A percentile compares a stretch with the other conserved stretches of the same genome.
These are phyloP conservation scores for Magnolia changhungtana DNA, from an alignment of 164 flowering plant species.

Conservation along the genomic window DNA sequence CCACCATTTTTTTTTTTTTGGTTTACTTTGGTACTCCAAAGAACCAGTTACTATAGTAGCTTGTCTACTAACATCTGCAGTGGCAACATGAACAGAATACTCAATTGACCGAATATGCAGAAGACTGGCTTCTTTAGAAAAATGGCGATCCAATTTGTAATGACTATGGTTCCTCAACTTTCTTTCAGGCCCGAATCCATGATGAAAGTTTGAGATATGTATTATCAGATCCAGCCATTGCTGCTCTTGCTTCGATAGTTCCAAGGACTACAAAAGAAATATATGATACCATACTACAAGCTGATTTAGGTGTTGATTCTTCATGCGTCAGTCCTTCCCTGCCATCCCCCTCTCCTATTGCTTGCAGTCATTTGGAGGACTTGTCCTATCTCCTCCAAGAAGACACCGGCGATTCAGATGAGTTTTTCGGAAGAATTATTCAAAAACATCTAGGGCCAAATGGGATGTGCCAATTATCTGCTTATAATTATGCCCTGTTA, in stretches of 20 bases:
- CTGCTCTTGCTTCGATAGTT: constrained; percentile 53
- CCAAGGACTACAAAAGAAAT: constrained; percentile 49
- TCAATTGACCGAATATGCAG: too few species aligned
- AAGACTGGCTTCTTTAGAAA: neutral
- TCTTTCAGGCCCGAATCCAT: constrained; percentile 88
- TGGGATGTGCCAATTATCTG: constrained; percentile 68
- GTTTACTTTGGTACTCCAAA: neutral
- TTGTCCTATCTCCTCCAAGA: constrained; percentile 39
- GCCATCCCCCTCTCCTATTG: constrained; percentile 66
- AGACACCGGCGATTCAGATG: constrained; percentile 26
- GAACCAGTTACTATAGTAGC: neutral
- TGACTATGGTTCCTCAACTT: constrained; percentile 9
- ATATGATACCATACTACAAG: constrained; percentile 39
- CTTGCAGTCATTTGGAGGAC: constrained; percentile 65
- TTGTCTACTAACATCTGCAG: neutral
- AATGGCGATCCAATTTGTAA: neutral
- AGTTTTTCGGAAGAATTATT: constrained; percentile 38
- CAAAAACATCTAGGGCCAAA: constrained; percentile 53
- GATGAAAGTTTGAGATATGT: constrained; percentile 93
- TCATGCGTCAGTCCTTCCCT: constrained; percentile 15
- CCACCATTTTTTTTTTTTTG: neutral
- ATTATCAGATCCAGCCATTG: constrained; percentile 80
- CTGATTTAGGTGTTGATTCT: constrained; percentile 52
- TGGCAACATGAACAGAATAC: neutral
- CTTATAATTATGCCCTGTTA: constrained; percentile 59